These are phyloP conservation scores for Blastobotrys attinorum DNA, from an alignment of 805 yeast species.

Conservation along the genomic window DNA sequence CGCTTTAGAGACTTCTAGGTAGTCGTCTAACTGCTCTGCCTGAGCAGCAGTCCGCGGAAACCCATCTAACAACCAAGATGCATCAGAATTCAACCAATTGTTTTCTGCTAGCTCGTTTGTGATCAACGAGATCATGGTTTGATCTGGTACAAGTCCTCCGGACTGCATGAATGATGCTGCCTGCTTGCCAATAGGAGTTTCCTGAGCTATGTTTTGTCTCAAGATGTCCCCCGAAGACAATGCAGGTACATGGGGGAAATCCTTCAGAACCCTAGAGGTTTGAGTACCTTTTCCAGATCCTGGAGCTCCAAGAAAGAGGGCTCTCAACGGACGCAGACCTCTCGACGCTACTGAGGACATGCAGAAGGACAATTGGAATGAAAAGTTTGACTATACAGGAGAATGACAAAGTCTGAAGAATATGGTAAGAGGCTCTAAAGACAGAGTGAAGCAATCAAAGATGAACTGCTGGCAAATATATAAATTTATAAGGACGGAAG, in stretches of 20 bases:
- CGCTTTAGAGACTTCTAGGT: conserved; percentile 32
- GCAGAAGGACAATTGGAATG: too few relatives aligned
- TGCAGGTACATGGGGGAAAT: conserved; percentile 45
- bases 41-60: conserved; percentile 79
- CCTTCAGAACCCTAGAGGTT: conserved; percentile 53
- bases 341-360: too few relatives aligned
- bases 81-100: conserved; percentile 36
- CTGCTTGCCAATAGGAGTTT: conserved; percentile 41
- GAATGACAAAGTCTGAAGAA: too few relatives aligned
- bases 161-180: conserved; percentile 49
- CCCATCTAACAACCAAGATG: conserved; percentile 81
- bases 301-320: conserved; percentile 83
- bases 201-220: conserved; percentile 52
- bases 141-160: conserved; percentile 73
- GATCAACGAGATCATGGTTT: conserved; percentile 53
- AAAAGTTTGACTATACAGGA: too few relatives aligned
- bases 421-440: too few relatives aligned
- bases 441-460: too few relatives aligned
- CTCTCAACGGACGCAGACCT: conserved; percentile 32
- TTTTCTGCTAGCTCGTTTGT: conserved; percentile 37
- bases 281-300: conserved; percentile 95
- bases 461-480: too few relatives aligned
- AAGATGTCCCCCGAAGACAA: conserved; percentile 82
- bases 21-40: conserved; percentile 49
- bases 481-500: too few relatives aligned